Base-by-base conservation (phyloP, 2,329 filamentous ascomycete genomes). In the Aspergillus fructus region DNA sequence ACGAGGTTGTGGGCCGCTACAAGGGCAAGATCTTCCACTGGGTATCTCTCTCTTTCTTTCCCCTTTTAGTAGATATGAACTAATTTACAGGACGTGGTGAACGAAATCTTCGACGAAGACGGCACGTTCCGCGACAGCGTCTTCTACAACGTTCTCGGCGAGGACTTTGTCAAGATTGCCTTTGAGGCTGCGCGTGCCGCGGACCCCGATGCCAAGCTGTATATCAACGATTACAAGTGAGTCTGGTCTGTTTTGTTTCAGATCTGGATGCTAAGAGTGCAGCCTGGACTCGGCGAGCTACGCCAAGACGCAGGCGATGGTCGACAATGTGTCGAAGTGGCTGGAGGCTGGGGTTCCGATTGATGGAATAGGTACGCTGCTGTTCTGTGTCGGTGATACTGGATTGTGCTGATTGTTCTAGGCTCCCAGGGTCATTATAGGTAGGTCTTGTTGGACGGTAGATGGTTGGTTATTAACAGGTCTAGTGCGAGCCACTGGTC, bases 181-280 rank as follows among this genome's bases (percentile, higher is more conserved):
- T 91, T 91, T 76, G 79, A 83, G 52, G 84, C 88, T 11, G 89
- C 89, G 19, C 82, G 83, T 51, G 79, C 79, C 8, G 87, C 86
- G 13, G 89, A 91, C 70, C 86, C 88, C 2, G 66, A 74, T 55
- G 87, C 85, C 3, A 88, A 87, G 74, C 79, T 91, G 40, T 92
- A 89, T 78, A 89, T 91, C 76, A 92, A 91, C 74, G 88, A 91
- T 68, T 81, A 79, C 70, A 81, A 80, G 71, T 75, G 58, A 65
- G 69, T 56, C 27, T 41, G 21, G 3, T 19, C 12, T 45, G 23
- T 19, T 45, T 41, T 13, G 34, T 9, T 6, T 41, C 7, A 5
- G 24, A 6, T 6, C 2, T 1, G 27, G 27, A 30, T 30, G 51
- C 27, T 50, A 49, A 49, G 8, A 12, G 2, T 81, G 3, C 74